Percentiles rank a stretch among this genome's conserved stretches.
Evolutionary conservation across 352 stramenopile genomes (phyloP).

Genomic region (Globisporangium nagaii): DNA sequence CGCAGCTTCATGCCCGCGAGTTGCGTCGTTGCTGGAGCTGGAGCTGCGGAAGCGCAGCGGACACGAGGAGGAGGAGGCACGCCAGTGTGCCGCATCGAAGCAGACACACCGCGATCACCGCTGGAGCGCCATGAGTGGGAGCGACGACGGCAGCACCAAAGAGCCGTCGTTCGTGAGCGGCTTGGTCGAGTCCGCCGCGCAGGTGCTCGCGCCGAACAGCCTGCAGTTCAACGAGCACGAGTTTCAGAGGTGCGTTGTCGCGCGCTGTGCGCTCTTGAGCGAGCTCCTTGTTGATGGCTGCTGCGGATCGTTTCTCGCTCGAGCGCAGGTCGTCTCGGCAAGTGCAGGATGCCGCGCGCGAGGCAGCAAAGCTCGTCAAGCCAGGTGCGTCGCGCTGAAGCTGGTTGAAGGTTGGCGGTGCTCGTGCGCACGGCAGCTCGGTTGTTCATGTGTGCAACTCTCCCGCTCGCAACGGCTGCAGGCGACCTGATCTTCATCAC

Average conservation of each 20-base stretch:
- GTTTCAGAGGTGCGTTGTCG: conserved; percentile 44
- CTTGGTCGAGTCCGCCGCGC: conserved; percentile 34
- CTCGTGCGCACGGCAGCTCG: no score
- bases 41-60: no score
- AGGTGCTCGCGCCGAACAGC: conserved; percentile 64
- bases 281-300: no score
- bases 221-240: conserved; percentile 73
- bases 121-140: not conserved
- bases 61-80: no score
- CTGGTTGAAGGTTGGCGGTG: no score
- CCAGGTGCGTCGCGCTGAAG: conserved; percentile 27
- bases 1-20: no score
- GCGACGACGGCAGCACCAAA: not conserved
- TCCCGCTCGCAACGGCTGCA: conserved; percentile 7
- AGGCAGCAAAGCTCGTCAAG: conserved; percentile 54
- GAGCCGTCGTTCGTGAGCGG: conserved; percentile 17
- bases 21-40: no score
- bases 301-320: no score
- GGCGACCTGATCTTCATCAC: conserved; percentile 81
- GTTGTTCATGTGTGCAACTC: no score
- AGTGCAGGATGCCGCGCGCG: conserved; percentile 47
- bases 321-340: conserved; percentile 42
- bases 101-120: no score
- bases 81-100: no score
- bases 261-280: no score